A percentile compares a stretch with the other conserved stretches of the same genome.
Conservation (phyloP, 768 basidiomycete species). For the Lactarius deliciosus region DNA sequence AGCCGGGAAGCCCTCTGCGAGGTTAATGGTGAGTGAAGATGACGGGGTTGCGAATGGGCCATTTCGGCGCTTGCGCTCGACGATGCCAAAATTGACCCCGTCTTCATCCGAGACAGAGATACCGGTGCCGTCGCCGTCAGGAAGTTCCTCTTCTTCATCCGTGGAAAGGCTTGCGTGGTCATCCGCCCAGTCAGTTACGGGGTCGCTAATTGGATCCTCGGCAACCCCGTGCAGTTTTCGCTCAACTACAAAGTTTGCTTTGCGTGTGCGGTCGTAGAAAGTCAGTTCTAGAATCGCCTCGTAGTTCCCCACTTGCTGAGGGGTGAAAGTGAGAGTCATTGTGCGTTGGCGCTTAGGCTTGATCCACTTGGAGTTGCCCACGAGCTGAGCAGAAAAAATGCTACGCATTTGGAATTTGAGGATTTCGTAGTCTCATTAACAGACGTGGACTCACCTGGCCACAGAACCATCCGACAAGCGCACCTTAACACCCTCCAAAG, state of each 20-base stretch:
- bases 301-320: slow-evolving; percentile 15
- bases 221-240: slow-evolving; percentile 13
- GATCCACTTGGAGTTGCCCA: slow-evolving; percentile 5
- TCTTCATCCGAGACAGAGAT: slow-evolving; percentile 38
- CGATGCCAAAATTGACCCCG: slow-evolving; percentile 50
- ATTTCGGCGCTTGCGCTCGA: slow-evolving; percentile 41
- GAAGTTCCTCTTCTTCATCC: slow-evolving; percentile 16
- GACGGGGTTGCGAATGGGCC: slow-evolving; percentile 20
- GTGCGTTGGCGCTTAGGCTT: slow-evolving; percentile 2
- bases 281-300: slow-evolving; percentile 19
- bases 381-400: slow-evolving; percentile 17
- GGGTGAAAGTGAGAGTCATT: slow-evolving; percentile 9
- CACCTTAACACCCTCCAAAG: slow-evolving; percentile 6
- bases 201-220: background rate
- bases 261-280: slow-evolving; percentile 8
- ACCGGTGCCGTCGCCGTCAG: slow-evolving; percentile 51
- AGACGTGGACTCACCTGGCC: slow-evolving; percentile 5
- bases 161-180: background rate
- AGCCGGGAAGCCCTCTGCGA: slow-evolving; percentile 16
- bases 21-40: slow-evolving; percentile 26
- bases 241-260: slow-evolving; percentile 10
- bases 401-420: slow-evolving; percentile 6
- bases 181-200: background rate
- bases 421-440: background rate
- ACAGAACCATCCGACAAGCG: slow-evolving; percentile 2